Conservation (phyloP, 495 filamentous ascomycete species). For the Amphirosellinia nigrospora region DNA sequence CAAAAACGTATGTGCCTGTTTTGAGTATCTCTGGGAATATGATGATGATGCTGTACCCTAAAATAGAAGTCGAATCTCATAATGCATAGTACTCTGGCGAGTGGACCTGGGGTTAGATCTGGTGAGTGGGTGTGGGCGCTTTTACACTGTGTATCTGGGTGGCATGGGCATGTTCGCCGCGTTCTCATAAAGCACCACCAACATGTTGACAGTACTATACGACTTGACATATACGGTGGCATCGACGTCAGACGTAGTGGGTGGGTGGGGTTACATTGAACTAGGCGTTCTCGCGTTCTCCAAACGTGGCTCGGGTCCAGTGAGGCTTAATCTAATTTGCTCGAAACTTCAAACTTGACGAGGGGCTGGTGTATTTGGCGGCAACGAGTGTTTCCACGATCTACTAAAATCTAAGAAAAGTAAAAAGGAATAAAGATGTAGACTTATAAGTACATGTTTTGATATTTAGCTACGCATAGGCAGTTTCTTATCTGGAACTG, state of each 20-base stretch:
- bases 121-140: background rate
- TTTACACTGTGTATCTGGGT: background rate
- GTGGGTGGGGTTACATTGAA: slow-evolving; percentile 18
- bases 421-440: background rate
- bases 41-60: slow-evolving; percentile 18
- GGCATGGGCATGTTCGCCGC: background rate
- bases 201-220: background rate
- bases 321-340: slow-evolving; percentile 19
- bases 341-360: background rate
- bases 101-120: slow-evolving; percentile 27
- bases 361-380: background rate
- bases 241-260: slow-evolving; percentile 21
- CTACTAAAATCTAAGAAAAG: background rate
- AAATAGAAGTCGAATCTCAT: slow-evolving; percentile 20
- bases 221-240: background rate
- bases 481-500: background rate
- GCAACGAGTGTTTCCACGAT: background rate
- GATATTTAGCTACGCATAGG: background rate
- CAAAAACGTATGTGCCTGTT: background rate
- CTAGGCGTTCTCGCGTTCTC: slow-evolving; percentile 13
- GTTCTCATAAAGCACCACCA: background rate
- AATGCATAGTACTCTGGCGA: slow-evolving; percentile 11
- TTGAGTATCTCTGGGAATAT: background rate
- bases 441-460: background rate
- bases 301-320: background rate